phyloP scores from a whole-genome alignment of 305 asterid genomes.

The Stenogyne calaminthoides region DNA sequence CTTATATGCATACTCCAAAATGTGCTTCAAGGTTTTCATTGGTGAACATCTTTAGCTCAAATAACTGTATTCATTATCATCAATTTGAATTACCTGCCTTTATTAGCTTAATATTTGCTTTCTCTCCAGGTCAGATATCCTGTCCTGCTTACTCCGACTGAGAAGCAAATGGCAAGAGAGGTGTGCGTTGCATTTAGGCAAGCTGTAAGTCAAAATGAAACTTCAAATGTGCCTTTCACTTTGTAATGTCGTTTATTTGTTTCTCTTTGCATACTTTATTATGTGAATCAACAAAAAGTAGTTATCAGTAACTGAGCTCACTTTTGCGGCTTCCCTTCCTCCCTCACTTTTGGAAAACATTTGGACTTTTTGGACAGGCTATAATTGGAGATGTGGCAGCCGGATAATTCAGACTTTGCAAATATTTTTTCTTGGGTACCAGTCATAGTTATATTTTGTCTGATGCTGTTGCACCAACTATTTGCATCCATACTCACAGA shows the following conservation, averaged over 20 bases:
- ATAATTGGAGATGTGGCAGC: slow-evolving; percentile 7
- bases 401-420: not conserved
- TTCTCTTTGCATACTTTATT: not conserved
- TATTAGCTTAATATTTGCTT: not conserved
- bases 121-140: slow-evolving; percentile 83
- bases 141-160: slow-evolving; percentile 89
- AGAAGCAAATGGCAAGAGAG: slow-evolving; percentile 97
- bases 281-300: slow-evolving; percentile 3
- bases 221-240: slow-evolving; percentile 26
- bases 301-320: slow-evolving; percentile 7
- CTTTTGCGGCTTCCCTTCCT: slow-evolving; percentile 8
- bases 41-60: slow-evolving; percentile 5
- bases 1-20: not conserved
- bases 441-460: slow-evolving; percentile 12
- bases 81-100: slow-evolving; percentile 14
- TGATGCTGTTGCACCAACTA: slow-evolving; percentile 21
- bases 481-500: slow-evolving; percentile 7
- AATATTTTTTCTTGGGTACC: not conserved
- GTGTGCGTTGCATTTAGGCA: slow-evolving; percentile 93
- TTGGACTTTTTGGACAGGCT: slow-evolving; percentile 8
- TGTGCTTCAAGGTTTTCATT: slow-evolving; percentile 15
- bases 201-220: slow-evolving; percentile 62
- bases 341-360: slow-evolving; percentile 15
- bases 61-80: slow-evolving; percentile 7
- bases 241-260: not conserved